Conservation (phyloP, 2,329 filamentous ascomycete genomes). For the Penicillium sp. region DNA sequence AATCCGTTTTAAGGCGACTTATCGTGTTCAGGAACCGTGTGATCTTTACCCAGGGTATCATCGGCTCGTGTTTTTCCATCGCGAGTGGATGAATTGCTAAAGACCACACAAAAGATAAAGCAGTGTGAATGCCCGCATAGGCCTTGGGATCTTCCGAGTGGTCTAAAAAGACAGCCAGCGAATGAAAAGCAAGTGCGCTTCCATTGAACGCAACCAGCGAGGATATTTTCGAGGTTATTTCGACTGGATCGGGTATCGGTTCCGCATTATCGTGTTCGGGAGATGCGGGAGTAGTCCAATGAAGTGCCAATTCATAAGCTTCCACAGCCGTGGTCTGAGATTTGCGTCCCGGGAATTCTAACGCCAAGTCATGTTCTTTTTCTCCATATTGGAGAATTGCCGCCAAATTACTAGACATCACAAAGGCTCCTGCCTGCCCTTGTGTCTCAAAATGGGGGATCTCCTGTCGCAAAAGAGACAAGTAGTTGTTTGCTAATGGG, state of each 20-base stretch:
- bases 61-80: constrained; percentile 44
- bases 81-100: constrained; percentile 42
- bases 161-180: constrained; percentile 49
- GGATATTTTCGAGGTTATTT: constrained; percentile 13
- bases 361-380: constrained; percentile 36
- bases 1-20: constrained; percentile 42
- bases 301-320: constrained; percentile 19
- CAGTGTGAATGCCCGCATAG: constrained; percentile 59
- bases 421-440: constrained; percentile 57
- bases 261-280: constrained; percentile 5
- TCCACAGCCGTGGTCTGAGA: constrained; percentile 15
- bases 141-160: constrained; percentile 57
- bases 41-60: constrained; percentile 58
- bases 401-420: constrained; percentile 60
- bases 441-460: constrained; percentile 55
- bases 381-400: constrained; percentile 60
- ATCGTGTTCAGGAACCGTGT: constrained; percentile 59
- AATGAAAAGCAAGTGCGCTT: constrained; percentile 47
- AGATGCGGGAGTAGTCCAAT: constrained; percentile 17
- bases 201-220: constrained; percentile 41
- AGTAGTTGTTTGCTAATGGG: constrained; percentile 44
- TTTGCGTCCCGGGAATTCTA: constrained; percentile 29
- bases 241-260: background rate
- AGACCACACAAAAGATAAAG: constrained; percentile 57
- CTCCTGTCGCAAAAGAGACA: constrained; percentile 52